These are phyloP conservation scores for Halophytophthora batemanensis DNA, from an alignment of 352 stramenopile genomes.

Conservation along the genomic window DNA sequence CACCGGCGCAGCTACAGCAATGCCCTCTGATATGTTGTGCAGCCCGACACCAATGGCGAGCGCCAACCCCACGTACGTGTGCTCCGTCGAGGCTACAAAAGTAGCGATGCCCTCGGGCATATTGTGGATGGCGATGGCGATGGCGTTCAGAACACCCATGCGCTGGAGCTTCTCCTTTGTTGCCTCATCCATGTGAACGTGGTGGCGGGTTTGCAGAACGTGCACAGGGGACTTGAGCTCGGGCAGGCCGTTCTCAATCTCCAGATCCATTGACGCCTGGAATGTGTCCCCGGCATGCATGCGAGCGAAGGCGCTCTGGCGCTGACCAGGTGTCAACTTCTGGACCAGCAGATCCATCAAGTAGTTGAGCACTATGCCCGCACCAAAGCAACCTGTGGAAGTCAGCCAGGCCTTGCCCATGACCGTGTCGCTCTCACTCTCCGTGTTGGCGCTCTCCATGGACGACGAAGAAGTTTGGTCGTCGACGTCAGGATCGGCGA, in stretches of 20 bases:
- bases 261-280: slow-evolving; percentile 7
- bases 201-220: slow-evolving; percentile 14
- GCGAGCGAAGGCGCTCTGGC: slow-evolving; percentile 14
- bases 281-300: slow-evolving; percentile 16
- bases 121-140: slow-evolving; percentile 95
- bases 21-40: slow-evolving; percentile 95
- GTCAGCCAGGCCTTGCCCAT: slow-evolving; percentile 61
- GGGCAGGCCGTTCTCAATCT: slow-evolving; percentile 8
- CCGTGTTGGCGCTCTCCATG: too few species aligned
- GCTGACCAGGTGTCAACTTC: slow-evolving; percentile 24
- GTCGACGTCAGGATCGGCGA: slow-evolving; percentile 17
- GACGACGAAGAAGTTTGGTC: neutral
- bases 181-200: slow-evolving; percentile 31
- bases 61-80: slow-evolving; percentile 84
- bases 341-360: slow-evolving; percentile 36
- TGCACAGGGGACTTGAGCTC: slow-evolving; percentile 24
- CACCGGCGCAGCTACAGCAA: slow-evolving; percentile 92
- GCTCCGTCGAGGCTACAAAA: slow-evolving; percentile 88
- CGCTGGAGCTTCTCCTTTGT: slow-evolving; percentile 57
- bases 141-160: slow-evolving; percentile 87
- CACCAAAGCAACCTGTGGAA: slow-evolving; percentile 83
- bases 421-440: slow-evolving; percentile 11
- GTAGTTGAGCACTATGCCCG: slow-evolving; percentile 61
- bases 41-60: slow-evolving; percentile 93
- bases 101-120: slow-evolving; percentile 95